phyloP scores from a whole-genome alignment of 495 filamentous ascomycete species.

The Hyaloscypha bicolor region DNA sequence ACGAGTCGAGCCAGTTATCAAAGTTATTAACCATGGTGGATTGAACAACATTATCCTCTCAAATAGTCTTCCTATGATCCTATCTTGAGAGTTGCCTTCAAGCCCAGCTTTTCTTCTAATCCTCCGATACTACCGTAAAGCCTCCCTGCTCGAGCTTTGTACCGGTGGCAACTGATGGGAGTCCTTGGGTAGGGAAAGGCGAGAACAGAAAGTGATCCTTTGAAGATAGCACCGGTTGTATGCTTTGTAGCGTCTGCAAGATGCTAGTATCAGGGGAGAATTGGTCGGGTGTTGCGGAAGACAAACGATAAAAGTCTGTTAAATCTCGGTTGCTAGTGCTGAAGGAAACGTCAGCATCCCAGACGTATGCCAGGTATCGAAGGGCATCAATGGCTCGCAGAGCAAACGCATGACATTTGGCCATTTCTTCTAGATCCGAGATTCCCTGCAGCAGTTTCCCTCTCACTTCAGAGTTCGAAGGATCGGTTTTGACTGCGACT shows the following conservation, averaged over 20 bases:
- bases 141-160: too few species aligned
- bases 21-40: too few species aligned
- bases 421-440: slow-evolving; percentile 50
- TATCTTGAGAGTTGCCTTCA: too few species aligned
- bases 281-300: neutral
- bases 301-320: neutral
- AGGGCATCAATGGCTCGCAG: slow-evolving; percentile 58
- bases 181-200: neutral
- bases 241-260: neutral
- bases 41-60: too few species aligned
- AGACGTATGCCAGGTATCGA: slow-evolving; percentile 31
- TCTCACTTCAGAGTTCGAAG: neutral
- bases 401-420: slow-evolving; percentile 59
- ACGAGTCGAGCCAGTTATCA: too few species aligned
- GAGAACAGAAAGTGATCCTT: neutral
- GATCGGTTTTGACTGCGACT: slow-evolving; percentile 10
- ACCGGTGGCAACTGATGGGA: neutral
- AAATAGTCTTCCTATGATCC: too few species aligned
- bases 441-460: neutral
- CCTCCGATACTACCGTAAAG: too few species aligned
- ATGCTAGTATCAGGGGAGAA: neutral
- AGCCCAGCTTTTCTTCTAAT: too few species aligned
- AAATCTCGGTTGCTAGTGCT: neutral
- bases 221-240: neutral
- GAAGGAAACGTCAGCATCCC: neutral